phyloP scores from a whole-genome alignment of 495 filamentous ascomycete species.

The Penicillium coffeae region DNA sequence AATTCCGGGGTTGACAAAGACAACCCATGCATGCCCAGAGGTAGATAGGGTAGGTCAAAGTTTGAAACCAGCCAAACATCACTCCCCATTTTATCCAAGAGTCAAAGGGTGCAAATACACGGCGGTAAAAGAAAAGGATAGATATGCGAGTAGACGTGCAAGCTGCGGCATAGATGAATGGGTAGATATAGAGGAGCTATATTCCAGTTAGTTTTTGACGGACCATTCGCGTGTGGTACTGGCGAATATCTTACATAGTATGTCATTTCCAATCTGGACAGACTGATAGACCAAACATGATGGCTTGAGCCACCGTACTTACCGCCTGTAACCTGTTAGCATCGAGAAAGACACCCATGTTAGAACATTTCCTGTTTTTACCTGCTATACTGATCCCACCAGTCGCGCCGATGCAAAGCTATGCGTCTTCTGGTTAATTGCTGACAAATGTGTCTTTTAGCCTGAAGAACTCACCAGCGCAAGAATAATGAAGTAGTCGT shows the following conservation, averaged over 20 bases:
- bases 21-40: slow-evolving; percentile 16
- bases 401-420: slow-evolving; percentile 11
- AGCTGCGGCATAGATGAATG: slow-evolving; percentile 29
- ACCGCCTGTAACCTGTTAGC: slow-evolving; percentile 11
- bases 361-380: slow-evolving; percentile 1
- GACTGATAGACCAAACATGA: slow-evolving; percentile 26
- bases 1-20: slow-evolving; percentile 23
- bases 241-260: slow-evolving; percentile 19
- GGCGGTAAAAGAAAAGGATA: slow-evolving; percentile 32
- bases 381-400: slow-evolving; percentile 26
- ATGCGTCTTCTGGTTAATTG: no score
- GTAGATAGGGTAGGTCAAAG: slow-evolving; percentile 20
- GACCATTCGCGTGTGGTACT: no score
- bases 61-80: slow-evolving; percentile 11
- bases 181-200: slow-evolving; percentile 30
- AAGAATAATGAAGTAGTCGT: slow-evolving; percentile 33
- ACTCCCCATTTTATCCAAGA: slow-evolving; percentile 12
- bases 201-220: no score
- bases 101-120: slow-evolving; percentile 27
- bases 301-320: slow-evolving; percentile 21
- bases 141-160: slow-evolving; percentile 33
- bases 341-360: not conserved
- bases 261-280: slow-evolving; percentile 13
- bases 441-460: no score
- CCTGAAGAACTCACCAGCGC: slow-evolving; percentile 30